Evolutionary conservation across 352 stramenopile species (phyloP).

Genomic region (Halophytophthora batemanensis): DNA sequence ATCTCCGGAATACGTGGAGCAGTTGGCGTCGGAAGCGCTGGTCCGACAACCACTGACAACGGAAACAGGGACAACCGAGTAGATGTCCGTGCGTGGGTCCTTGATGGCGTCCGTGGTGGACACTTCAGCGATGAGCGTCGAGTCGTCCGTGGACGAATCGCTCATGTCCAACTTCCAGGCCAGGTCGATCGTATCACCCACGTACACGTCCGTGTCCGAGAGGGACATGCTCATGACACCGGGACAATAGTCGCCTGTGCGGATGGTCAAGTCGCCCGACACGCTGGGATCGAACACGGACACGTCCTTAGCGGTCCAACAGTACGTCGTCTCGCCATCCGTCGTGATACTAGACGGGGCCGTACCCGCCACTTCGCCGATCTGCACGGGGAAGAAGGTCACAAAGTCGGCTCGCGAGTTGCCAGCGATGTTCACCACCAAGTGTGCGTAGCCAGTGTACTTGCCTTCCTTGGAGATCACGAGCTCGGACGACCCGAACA

Average conservation of each 20-base stretch:
- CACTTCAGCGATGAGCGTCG: slow-evolving; percentile 63
- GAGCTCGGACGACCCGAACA: slow-evolving; percentile 66
- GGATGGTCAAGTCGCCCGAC: slow-evolving; percentile 50
- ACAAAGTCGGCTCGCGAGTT: slow-evolving; percentile 73
- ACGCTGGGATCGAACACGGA: slow-evolving; percentile 63
- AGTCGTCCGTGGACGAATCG: slow-evolving; percentile 39
- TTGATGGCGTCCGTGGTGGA: slow-evolving; percentile 49
- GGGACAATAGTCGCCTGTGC: slow-evolving; percentile 65
- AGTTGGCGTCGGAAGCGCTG: slow-evolving; percentile 48
- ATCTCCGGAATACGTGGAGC: slow-evolving; percentile 61
- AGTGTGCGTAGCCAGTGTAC: slow-evolving; percentile 73
- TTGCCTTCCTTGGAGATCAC: slow-evolving; percentile 73
- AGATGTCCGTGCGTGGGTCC: slow-evolving; percentile 47
- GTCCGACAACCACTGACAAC: slow-evolving; percentile 68
- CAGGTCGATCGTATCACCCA: slow-evolving; percentile 51
- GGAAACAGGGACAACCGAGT: slow-evolving; percentile 64
- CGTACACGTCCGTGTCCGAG: slow-evolving; percentile 44
- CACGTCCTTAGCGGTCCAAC: slow-evolving; percentile 52
- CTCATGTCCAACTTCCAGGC: slow-evolving; percentile 68
- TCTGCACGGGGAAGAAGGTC: slow-evolving; percentile 76
- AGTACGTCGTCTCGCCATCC: slow-evolving; percentile 76
- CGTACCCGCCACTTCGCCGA: slow-evolving; percentile 58
- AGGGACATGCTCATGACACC: slow-evolving; percentile 57
- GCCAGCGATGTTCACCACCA: slow-evolving; percentile 61
- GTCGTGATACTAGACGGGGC: slow-evolving; percentile 39